Percentiles rank a stretch among this genome's conserved stretches.
Conservation (phyloP, 2,329 filamentous ascomycete species). For the Diaporthe capsici region DNA sequence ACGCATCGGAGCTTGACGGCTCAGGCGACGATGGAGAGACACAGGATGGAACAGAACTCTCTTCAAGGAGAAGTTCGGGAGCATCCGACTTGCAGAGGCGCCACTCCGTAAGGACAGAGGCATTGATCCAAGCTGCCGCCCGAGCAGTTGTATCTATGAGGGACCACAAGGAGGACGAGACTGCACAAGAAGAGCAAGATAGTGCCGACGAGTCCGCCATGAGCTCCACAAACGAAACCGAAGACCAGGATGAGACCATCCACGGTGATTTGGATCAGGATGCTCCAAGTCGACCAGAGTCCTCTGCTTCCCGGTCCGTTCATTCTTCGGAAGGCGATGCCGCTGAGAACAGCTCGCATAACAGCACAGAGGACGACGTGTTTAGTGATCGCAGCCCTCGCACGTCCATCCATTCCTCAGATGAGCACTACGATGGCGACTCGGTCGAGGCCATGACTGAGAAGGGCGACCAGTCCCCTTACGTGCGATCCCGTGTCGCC, state of each 20-base stretch:
- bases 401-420: constrained; percentile 69
- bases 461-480: constrained; percentile 46
- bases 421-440: constrained; percentile 47
- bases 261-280: constrained; percentile 36
- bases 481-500: constrained; percentile 55
- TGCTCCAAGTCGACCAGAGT: constrained; percentile 43
- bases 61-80: constrained; percentile 42
- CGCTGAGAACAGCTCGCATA: constrained; percentile 64
- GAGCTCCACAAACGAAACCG: constrained; percentile 42
- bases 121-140: constrained; percentile 67
- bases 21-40: constrained; percentile 32
- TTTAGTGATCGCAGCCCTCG: constrained; percentile 71
- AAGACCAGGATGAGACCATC: constrained; percentile 40
- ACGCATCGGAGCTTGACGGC: constrained; percentile 40
- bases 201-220: constrained; percentile 43
- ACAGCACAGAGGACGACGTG: constrained; percentile 68
- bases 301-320: constrained; percentile 43
- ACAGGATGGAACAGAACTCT: constrained; percentile 27
- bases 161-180: constrained; percentile 43
- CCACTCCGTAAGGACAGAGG: constrained; percentile 63
- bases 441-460: constrained; percentile 39
- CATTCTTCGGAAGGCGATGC: constrained; percentile 49
- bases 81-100: constrained; percentile 49
- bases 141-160: constrained; percentile 62
- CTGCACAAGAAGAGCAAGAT: constrained; percentile 41